Base-by-base conservation (phyloP, 257 asterid species). In the Ophiorrhiza pumila region DNA sequence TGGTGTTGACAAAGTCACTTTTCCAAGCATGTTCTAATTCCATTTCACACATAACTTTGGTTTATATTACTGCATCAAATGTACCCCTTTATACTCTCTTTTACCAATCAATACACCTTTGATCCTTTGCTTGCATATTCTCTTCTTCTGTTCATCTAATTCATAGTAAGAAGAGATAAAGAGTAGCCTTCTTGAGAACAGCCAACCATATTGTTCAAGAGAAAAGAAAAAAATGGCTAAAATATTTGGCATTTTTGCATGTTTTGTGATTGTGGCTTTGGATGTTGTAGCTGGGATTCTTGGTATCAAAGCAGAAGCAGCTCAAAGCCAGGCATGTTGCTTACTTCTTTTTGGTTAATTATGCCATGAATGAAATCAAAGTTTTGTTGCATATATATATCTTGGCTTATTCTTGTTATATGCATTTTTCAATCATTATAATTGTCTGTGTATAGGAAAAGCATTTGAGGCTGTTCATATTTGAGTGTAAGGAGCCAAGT, bases 401-500 rank as follows among this genome's bases (percentile, higher is more conserved):
- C 6, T 50, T 15, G 20, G 45, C 7, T 4, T 17, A 29, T 9
- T 0, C 2, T 5, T n/a, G 15, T 60, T 25, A 32, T 18, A 56
- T 27, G 11, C 4, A 13, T 50, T 25, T 45, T 42, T 39, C 43
- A n/a, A n/a, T 12, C 32, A 2, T 39, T 20, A 45, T 60, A 20
- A 2, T 61, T 65, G n/a, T 2, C 34, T 20, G 35, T 32, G 10
- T 66, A 41, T 20, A 93, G 96, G 92, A 78, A 71, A 94, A 91
- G 76, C 97, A 94, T 70, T 15, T 94, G 74, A 81, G 83, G 80
- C 63, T 94, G 50, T 88, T 91, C 93, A 68, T 94, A 72, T 86
- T 91, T 60, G 99, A 94, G 82, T 94, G 99, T 45, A 91, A 94
- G 77, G 85, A 88, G 78, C 96, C 95, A 39, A 94, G 97, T 72